Evolutionary conservation across 2,329 filamentous ascomycete species (phyloP).

Genomic region (Fusarium sp.): DNA sequence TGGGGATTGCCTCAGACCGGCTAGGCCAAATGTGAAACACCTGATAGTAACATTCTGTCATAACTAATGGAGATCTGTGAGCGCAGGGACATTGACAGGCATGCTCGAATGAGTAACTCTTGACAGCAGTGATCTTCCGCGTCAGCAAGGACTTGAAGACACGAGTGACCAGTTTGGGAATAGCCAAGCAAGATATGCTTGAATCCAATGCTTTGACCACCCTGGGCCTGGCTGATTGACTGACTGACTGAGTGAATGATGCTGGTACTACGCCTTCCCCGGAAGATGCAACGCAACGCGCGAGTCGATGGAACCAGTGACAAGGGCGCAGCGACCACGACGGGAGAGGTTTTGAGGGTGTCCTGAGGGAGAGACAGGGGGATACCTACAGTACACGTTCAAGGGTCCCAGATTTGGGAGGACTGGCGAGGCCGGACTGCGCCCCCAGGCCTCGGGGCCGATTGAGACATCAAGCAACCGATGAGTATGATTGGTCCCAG

Average conservation of each 20-base stretch:
- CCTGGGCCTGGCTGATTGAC: not conserved
- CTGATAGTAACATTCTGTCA: slow-evolving; percentile 4
- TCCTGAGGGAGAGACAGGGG: not conserved
- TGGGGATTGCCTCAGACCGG: slow-evolving; percentile 19
- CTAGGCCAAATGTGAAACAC: slow-evolving; percentile 39
- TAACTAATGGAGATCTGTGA: slow-evolving; percentile 14
- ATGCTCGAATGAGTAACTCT: slow-evolving; percentile 23
- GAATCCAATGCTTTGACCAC: not conserved
- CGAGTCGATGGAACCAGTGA: slow-evolving; percentile 21
- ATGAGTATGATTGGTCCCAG: slow-evolving; percentile 37
- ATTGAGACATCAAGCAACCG: slow-evolving; percentile 34
- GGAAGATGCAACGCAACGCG: slow-evolving; percentile 25
- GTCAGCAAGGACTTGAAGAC: slow-evolving; percentile 16
- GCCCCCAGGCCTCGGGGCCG: slow-evolving; percentile 40
- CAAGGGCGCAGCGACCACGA: slow-evolving; percentile 22
- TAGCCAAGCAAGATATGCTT: slow-evolving; percentile 19
- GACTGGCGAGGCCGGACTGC: slow-evolving; percentile 42
- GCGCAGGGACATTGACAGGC: slow-evolving; percentile 34
- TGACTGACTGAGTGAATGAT: not conserved
- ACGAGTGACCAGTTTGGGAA: slow-evolving; percentile 39
- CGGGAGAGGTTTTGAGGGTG: slow-evolving; percentile 13
- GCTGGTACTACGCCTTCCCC: slow-evolving; percentile 28
- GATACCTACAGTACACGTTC: not conserved
- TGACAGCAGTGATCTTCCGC: slow-evolving; percentile 44
- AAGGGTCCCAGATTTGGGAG: slow-evolving; percentile 5